A percentile compares a stretch with the other conserved stretches of the same genome.
Conservation (phyloP, 2,329 filamentous ascomycete genomes). For the Alternaria ventricosa region DNA sequence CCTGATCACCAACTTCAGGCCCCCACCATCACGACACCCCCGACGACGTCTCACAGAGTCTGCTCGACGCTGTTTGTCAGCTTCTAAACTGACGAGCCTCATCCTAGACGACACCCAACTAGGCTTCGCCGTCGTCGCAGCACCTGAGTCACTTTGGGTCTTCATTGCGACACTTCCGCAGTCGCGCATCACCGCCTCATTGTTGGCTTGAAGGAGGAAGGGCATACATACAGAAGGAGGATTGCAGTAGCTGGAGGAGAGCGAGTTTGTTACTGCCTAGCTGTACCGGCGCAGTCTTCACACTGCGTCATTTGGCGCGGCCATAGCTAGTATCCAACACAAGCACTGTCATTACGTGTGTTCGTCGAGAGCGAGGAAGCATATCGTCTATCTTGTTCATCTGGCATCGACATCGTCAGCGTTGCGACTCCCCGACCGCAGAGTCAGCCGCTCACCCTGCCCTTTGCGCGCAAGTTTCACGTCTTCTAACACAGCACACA, state of each 20-base stretch:
- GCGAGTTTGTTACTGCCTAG: slow-evolving; percentile 43
- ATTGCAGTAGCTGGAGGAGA: slow-evolving; percentile 43
- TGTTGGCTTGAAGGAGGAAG: slow-evolving; percentile 40
- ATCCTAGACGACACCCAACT: slow-evolving; percentile 1
- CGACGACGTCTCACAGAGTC: background rate
- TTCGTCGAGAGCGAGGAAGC: slow-evolving; percentile 50
- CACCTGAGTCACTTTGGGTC: background rate
- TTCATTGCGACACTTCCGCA: slow-evolving; percentile 17
- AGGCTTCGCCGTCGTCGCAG: background rate
- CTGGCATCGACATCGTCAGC: slow-evolving; percentile 37
- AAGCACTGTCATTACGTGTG: slow-evolving; percentile 51
- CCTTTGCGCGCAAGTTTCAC: slow-evolving; percentile 24
- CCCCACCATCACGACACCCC: background rate
- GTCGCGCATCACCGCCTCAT: slow-evolving; percentile 25
- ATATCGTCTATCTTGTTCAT: slow-evolving; percentile 47
- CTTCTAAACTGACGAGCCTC: background rate
- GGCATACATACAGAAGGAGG: slow-evolving; percentile 33
- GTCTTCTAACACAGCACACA: slow-evolving; percentile 13
- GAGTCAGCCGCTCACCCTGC: slow-evolving; percentile 30
- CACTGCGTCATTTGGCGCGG: slow-evolving; percentile 42
- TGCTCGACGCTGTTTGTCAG: background rate
- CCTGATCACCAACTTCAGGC: slow-evolving; percentile 11
- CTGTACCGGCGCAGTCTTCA: slow-evolving; percentile 39
- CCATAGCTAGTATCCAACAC: slow-evolving; percentile 59
- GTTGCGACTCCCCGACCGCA: slow-evolving; percentile 33